Base-by-base conservation (phyloP, 2,329 filamentous ascomycete species). In the Colletotrichum sp. region DNA sequence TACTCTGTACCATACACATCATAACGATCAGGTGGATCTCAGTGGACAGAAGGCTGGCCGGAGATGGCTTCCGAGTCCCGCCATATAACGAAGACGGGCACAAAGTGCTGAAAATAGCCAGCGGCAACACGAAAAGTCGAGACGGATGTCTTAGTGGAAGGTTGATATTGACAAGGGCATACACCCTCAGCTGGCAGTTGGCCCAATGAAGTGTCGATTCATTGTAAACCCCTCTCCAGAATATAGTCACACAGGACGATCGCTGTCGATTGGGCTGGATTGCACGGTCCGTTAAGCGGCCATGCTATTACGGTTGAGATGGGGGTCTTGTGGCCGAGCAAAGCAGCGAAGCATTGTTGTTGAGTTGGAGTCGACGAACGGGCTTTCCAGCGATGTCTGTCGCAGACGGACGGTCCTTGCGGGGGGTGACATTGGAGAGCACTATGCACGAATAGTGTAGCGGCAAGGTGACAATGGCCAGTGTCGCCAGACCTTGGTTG, bases 361-460 rank as follows among this genome's bases (percentile, higher is more conserved):
- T 49, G 44, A 28, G 70, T 21, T 57, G 71, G 32, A 63, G 26
- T 32, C 30, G 59, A 64, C 66, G 57, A 44, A 57, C 39, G 16
- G 57, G 57, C 24, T 32, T 55, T 21, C 44, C 26, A 60, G 39
- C 36, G 8, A 60, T 24, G 36, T 62, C 24, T 72, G 62, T 75
- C 69, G 62, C 72, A 67, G 72, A 72, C 13, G 30, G 36, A 72
- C 52, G 55, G 72, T 30, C 69, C 28, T 59, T 75, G 72, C 69
- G 72, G 72, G 16, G 49, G 18, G 44, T 12, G n/a, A 21, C n/a
- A 18, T 39, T 49, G 36, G 70, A 30, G 63, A 60, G 30, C 16
- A 39, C 36, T 18, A 18, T 8, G 36, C 1, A 39, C 13, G 34
- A 15, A 2, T 26, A 13, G 13, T 55, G 34, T 21, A 9, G 24